Evolutionary conservation across 1,284 basidiomycete genomes (phyloP).

Genomic region (Caloboletus firmus): DNA sequence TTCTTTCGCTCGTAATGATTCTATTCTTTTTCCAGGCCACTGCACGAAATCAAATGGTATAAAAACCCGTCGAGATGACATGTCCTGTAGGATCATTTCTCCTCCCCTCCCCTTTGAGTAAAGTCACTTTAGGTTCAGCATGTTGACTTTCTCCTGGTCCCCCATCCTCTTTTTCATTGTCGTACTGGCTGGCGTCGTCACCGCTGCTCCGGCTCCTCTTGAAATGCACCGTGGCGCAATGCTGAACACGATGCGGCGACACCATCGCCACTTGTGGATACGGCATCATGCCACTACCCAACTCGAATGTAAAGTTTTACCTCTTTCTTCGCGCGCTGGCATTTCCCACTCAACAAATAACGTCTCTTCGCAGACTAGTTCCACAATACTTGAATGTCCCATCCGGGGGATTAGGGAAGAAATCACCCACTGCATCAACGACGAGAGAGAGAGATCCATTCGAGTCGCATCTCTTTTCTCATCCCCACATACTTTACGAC

Average conservation of each 20-base stretch:
- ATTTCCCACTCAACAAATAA: not conserved
- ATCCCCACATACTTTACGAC: too few species aligned
- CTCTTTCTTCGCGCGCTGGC: not conserved
- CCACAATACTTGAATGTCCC: not conserved
- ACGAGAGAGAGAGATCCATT: too few species aligned
- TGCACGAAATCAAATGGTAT: constrained; percentile 1
- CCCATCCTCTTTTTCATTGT: constrained; percentile 5
- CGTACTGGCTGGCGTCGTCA: not conserved
- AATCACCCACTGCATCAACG: not conserved
- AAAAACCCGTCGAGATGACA: constrained; percentile 3
- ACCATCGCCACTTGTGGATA: not conserved
- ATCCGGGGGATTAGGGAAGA: not conserved
- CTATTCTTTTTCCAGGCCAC: not conserved
- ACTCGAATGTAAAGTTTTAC: not conserved
- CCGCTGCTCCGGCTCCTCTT: constrained; percentile 3
- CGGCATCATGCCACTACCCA: not conserved
- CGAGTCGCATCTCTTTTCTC: too few species aligned
- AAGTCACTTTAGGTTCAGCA: not conserved
- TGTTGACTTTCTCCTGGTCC: constrained; percentile 2
- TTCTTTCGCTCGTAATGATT: not conserved
- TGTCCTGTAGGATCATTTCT: not conserved
- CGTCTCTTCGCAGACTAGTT: constrained; percentile 1
- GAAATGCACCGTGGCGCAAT: not conserved
- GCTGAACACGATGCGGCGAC: not conserved
- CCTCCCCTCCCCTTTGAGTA: not conserved